Percentiles rank a stretch among this genome's conserved stretches.
Conservation (phyloP, 1,284 basidiomycete genomes). For the Ganoderma resinaceum region DNA sequence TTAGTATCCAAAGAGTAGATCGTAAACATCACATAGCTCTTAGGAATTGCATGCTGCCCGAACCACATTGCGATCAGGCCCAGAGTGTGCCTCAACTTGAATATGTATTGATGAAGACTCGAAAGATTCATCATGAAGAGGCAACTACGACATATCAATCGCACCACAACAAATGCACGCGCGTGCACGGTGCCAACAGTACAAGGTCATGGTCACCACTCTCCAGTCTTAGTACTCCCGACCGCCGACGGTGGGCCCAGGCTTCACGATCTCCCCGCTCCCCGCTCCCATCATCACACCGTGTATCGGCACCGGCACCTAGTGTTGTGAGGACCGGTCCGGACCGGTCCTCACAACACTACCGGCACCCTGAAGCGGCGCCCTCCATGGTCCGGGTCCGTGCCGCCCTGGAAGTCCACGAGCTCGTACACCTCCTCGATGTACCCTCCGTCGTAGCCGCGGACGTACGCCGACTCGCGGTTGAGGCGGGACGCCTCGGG, state of each 20-base stretch:
- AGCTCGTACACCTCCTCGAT: constrained; percentile 30
- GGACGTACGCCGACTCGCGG: constrained; percentile 27
- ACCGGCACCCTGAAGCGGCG: background rate
- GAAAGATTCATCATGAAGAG: background rate
- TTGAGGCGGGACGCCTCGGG: constrained; percentile 7
- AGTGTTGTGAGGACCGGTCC: no score
- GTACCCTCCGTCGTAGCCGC: constrained; percentile 13
- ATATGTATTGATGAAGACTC: no score
- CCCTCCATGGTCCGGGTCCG: background rate
- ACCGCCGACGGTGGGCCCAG: background rate
- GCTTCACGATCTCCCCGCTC: background rate
- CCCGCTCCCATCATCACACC: background rate
- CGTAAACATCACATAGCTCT: no score
- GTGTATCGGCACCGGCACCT: background rate
- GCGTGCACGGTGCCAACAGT: no score
- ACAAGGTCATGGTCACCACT: background rate
- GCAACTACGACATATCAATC: background rate
- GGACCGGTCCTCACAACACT: no score
- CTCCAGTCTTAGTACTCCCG: background rate
- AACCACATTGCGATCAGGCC: no score
- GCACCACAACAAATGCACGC: no score
- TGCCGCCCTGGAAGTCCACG: constrained; percentile 3
- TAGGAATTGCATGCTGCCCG: no score
- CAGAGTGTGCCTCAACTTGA: background rate
- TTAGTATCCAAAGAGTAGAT: no score